Evolutionary conservation across 108 stramenopile genomes (phyloP).

Genomic region (Schizochytrium sp.): DNA sequence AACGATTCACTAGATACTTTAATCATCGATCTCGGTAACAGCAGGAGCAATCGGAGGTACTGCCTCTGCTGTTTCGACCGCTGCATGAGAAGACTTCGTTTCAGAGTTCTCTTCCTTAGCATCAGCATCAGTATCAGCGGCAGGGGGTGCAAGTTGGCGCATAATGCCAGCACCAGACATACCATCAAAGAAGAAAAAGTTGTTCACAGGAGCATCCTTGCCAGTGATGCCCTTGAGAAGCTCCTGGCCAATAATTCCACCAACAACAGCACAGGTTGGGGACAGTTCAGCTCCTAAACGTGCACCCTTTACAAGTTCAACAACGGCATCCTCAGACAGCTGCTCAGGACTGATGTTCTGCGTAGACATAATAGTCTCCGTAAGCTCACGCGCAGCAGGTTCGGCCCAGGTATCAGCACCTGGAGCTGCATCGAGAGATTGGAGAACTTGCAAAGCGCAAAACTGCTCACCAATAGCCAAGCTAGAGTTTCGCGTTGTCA

Average conservation of each 20-base stretch:
- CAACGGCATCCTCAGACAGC: not conserved
- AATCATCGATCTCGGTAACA: no score
- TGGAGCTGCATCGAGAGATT: not conserved
- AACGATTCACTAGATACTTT: no score
- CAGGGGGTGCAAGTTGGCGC: not conserved
- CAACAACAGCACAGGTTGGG: slow-evolving; percentile 72
- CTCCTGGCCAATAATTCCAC: slow-evolving; percentile 73
- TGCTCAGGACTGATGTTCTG: not conserved
- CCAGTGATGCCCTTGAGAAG: slow-evolving; percentile 62
- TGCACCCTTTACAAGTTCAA: not conserved
- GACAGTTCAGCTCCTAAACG: slow-evolving; percentile 63
- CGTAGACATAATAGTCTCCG: not conserved
- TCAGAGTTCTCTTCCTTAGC: no score
- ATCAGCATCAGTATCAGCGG: no score
- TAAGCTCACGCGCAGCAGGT: not conserved
- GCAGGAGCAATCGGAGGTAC: no score
- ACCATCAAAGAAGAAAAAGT: slow-evolving; percentile 66
- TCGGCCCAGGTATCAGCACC: not conserved
- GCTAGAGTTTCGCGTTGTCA: not conserved
- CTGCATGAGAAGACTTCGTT: no score
- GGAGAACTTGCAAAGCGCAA: not conserved
- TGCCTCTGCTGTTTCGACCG: no score
- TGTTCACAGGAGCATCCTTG: slow-evolving; percentile 55
- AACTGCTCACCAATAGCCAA: not conserved
- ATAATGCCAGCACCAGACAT: slow-evolving; percentile 24